Evolutionary conservation across 1,284 basidiomycete species (phyloP).

Genomic region (Boletus coffeatus): DNA sequence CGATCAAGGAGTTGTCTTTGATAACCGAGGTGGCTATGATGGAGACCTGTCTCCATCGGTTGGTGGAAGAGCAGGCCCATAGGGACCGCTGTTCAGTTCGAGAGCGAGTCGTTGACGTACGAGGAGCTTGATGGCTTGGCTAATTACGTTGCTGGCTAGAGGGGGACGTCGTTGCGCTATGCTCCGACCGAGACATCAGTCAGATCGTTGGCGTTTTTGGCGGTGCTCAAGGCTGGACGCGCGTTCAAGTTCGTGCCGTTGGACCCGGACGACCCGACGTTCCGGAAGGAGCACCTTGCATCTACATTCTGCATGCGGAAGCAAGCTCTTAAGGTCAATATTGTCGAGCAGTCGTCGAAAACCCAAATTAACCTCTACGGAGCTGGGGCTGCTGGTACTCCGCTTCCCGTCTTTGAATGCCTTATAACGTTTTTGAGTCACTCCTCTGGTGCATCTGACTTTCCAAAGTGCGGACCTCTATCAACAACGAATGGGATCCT

Average conservation of each 20-base stretch:
- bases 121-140: conserved; percentile 21
- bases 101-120: conserved; percentile 24
- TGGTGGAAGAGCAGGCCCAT: conserved; percentile 22
- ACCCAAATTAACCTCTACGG: too few species aligned
- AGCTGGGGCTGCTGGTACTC: too few species aligned
- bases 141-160: conserved; percentile 7
- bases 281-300: conserved; percentile 21
- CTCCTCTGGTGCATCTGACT: too few species aligned
- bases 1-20: conserved; percentile 24
- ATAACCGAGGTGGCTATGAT: conserved; percentile 7
- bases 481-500: too few species aligned
- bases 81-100: conserved; percentile 25
- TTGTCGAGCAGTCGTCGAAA: too few species aligned
- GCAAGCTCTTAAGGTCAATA: too few species aligned
- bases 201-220: conserved; percentile 25
- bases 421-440: too few species aligned
- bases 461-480: too few species aligned
- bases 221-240: conserved; percentile 29
- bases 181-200: too few species aligned
- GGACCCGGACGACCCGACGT: conserved; percentile 28
- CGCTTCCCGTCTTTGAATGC: too few species aligned
- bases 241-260: conserved; percentile 10
- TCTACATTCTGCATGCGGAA: too few species aligned
- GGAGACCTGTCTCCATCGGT: conserved; percentile 21
- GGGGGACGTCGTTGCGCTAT: too few species aligned